Percentiles rank a stretch among this genome's conserved stretches.
Conservation (phyloP, 1,139 yeast species). For the Debaryomycetaceae sp. region DNA sequence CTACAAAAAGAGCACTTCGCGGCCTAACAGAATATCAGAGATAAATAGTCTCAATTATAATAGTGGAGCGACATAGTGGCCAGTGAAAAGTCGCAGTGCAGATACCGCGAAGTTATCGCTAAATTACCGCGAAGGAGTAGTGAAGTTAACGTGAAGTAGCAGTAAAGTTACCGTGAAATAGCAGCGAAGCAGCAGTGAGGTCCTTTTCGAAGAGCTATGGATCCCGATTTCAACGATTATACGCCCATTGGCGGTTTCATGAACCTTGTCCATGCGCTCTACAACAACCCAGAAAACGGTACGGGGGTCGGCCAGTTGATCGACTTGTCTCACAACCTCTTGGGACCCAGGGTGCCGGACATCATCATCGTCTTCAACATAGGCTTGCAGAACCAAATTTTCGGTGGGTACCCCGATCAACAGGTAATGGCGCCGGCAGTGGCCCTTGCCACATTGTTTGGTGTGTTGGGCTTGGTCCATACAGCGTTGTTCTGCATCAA, state of each 20-base stretch:
- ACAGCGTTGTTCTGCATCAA: constrained; percentile 48
- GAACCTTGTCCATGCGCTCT: neutral
- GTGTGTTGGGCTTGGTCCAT: constrained; percentile 47
- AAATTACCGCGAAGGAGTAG: no score
- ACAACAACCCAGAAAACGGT: constrained; percentile 48
- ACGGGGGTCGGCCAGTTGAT: constrained; percentile 44
- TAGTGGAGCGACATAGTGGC: no score
- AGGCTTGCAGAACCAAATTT: constrained; percentile 46
- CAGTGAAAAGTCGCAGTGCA: no score
- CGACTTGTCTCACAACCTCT: constrained; percentile 22
- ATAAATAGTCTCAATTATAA: no score
- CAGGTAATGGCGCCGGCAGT: constrained; percentile 63
- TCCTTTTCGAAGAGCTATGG: neutral
- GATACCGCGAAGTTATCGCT: no score
- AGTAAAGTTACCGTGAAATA: no score
- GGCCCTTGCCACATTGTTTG: constrained; percentile 54
- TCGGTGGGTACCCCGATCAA: constrained; percentile 62
- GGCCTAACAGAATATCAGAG: no score
- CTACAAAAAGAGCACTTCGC: no score
- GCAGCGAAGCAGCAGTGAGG: no score
- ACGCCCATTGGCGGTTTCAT: neutral
- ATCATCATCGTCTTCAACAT: constrained; percentile 32
- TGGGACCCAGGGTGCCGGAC: constrained; percentile 34
- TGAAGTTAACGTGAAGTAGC: no score
- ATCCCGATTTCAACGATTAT: neutral